Conservation (phyloP, 495 filamentous ascomycete species). For the Hypoxylon perforatum region DNA sequence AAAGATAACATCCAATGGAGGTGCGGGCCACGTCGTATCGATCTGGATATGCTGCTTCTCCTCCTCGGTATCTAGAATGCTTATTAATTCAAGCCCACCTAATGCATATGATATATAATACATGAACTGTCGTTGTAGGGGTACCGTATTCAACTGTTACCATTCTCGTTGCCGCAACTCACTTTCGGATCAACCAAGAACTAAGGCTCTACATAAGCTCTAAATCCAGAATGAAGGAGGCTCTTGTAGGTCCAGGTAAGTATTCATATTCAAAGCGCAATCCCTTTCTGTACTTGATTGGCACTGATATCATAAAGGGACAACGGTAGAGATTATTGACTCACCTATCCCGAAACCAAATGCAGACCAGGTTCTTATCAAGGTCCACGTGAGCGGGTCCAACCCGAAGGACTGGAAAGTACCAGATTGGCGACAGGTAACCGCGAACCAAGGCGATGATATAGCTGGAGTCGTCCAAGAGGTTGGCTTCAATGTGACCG, state of each 20-base stretch:
- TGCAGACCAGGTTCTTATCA: constrained; percentile 74
- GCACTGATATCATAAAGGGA: constrained; percentile 38
- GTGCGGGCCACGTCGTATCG: not conserved
- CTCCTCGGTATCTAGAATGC: too few relatives aligned
- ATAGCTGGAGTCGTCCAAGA: constrained; percentile 74
- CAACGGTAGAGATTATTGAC: constrained; percentile 70
- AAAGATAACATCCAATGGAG: not conserved
- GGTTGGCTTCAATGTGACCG: constrained; percentile 69
- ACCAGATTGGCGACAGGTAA: constrained; percentile 26
- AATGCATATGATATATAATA: not conserved
- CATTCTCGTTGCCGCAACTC: too few relatives aligned
- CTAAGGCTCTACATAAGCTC: not conserved
- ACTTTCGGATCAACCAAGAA: not conserved
- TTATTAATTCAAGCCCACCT: too few relatives aligned
- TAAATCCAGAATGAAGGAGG: constrained; percentile 69
- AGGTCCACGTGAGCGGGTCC: constrained; percentile 72
- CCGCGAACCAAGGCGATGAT: constrained; percentile 74
- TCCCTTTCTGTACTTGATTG: not conserved
- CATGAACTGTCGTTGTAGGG: not conserved
- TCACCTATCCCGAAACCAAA: constrained; percentile 70
- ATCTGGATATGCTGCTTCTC: too few relatives aligned
- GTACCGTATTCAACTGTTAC: too few relatives aligned
- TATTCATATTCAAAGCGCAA: not conserved
- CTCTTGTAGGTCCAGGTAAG: constrained; percentile 61
- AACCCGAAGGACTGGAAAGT: constrained; percentile 88